Evolutionary conservation across 2,329 filamentous ascomycete genomes (phyloP).

Genomic region (Aspergillus phoenicis): DNA sequence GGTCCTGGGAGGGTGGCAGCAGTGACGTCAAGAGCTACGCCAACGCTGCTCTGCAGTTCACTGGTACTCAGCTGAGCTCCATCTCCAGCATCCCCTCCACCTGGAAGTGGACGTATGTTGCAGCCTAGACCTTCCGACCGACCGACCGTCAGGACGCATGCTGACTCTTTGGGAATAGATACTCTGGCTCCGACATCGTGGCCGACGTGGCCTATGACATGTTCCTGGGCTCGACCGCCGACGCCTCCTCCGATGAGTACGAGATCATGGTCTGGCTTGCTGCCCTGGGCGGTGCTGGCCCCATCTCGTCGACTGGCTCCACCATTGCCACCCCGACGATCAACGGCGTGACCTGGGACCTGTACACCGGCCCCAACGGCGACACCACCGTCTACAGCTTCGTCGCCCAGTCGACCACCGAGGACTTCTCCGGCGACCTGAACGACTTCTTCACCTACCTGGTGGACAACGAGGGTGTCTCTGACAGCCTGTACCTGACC

Average conservation of each 20-base stretch:
- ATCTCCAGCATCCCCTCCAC: constrained; percentile 48
- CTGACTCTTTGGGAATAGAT: constrained; percentile 33
- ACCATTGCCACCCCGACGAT: constrained; percentile 58
- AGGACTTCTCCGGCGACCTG: constrained; percentile 60
- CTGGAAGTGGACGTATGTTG: constrained; percentile 48
- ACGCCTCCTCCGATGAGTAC: constrained; percentile 51
- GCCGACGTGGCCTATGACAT: constrained; percentile 66
- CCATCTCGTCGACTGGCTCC: constrained; percentile 54
- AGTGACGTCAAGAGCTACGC: constrained; percentile 52
- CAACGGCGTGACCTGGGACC: constrained; percentile 57
- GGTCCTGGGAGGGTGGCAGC: constrained; percentile 47
- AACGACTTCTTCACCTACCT: constrained; percentile 62
- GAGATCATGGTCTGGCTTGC: constrained; percentile 70
- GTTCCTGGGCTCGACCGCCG: constrained; percentile 56
- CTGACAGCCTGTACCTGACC: constrained; percentile 54
- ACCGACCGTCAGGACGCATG: neutral
- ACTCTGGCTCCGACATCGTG: constrained; percentile 53
- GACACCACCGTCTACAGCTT: constrained; percentile 63
- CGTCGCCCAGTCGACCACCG: constrained; percentile 52
- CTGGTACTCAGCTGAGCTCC: constrained; percentile 33
- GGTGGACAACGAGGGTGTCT: constrained; percentile 39
- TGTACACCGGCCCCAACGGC: constrained; percentile 65
- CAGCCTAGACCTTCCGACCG: neutral
- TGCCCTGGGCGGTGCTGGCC: constrained; percentile 59
- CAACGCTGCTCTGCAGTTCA: constrained; percentile 46